phyloP scores from a whole-genome alignment of 2,329 filamentous ascomycete genomes.

The Pseudofabraea citricarpa region DNA sequence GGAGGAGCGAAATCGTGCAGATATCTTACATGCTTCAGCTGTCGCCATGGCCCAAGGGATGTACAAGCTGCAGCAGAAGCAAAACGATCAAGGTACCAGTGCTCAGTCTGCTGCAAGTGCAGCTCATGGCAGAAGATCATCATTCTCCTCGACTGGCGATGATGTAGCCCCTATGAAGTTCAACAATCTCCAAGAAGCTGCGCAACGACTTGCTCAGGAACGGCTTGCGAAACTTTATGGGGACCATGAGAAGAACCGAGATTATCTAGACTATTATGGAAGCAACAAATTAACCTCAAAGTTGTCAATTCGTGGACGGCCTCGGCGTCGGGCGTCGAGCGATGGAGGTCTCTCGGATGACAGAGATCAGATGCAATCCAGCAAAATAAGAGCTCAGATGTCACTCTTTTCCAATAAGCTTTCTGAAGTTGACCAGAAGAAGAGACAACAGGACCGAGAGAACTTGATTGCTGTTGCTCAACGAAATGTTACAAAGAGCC shows the following conservation, averaged over 20 bases:
- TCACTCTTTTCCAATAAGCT: conserved; percentile 66
- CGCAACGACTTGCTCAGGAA: conserved; percentile 80
- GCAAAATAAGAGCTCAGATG: conserved; percentile 74
- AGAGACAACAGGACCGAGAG: conserved; percentile 70
- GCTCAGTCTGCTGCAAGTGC: conserved; percentile 25
- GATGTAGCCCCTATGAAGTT: conserved; percentile 44
- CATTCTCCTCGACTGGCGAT: conserved; percentile 29
- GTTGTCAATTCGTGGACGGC: conserved; percentile 48
- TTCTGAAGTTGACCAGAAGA: conserved; percentile 65
- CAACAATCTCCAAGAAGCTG: conserved; percentile 74
- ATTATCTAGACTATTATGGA: conserved; percentile 75
- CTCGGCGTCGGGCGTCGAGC: conserved; percentile 61
- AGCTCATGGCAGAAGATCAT: conserved; percentile 24
- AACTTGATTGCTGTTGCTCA: conserved; percentile 73
- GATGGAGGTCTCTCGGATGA: conserved; percentile 51
- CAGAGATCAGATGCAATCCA: conserved; percentile 59
- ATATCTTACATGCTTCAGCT: conserved; percentile 74
- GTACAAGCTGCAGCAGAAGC: conserved; percentile 65
- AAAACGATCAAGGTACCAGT: conserved; percentile 29
- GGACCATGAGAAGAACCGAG: conserved; percentile 56
- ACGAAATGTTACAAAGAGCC: conserved; percentile 74
- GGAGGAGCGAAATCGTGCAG: conserved; percentile 68
- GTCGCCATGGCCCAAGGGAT: conserved; percentile 87
- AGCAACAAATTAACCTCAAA: conserved; percentile 43
- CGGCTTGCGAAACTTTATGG: conserved; percentile 75